A percentile compares a stretch with the other conserved stretches of the same genome.
Evolutionary conservation across 805 yeast species (phyloP).

Genomic region (Yarrowia porcina): DNA sequence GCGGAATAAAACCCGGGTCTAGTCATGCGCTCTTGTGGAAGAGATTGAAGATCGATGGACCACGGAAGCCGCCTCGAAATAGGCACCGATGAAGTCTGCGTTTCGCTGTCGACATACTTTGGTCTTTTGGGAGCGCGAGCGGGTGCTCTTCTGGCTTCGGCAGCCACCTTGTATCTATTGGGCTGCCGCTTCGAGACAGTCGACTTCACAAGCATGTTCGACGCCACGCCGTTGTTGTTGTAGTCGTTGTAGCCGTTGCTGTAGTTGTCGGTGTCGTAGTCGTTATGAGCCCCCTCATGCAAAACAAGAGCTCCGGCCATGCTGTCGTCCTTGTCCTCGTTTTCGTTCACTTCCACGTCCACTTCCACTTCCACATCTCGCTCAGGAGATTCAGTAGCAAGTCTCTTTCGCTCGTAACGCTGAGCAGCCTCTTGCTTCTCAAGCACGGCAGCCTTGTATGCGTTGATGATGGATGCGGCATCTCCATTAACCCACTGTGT

Average conservation of each 20-base stretch:
- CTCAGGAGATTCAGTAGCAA: background rate
- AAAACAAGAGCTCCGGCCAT: background rate
- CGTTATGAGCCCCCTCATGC: background rate
- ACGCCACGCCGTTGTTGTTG: background rate
- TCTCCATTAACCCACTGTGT: constrained; percentile 13
- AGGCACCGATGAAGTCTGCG: constrained; percentile 1
- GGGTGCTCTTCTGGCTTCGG: constrained; percentile 2
- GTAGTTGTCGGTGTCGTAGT: too few species aligned
- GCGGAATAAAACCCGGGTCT: constrained; percentile 6
- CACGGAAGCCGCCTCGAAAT: background rate
- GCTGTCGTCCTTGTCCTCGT: background rate
- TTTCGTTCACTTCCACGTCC: too few species aligned
- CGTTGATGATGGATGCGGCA: background rate
- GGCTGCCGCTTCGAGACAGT: background rate
- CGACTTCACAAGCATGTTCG: background rate
- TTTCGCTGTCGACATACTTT: constrained; percentile 19
- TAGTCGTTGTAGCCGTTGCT: background rate
- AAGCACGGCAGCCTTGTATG: constrained; percentile 13
- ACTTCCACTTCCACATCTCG: background rate
- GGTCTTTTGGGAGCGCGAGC: background rate
- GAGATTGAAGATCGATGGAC: constrained; percentile 6
- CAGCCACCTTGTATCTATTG: constrained; percentile 4
- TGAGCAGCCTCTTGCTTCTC: background rate
- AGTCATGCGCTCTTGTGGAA: background rate
- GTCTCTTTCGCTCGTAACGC: background rate